These are phyloP conservation scores for Fusarium xyrophilum DNA, from an alignment of 2,329 filamentous ascomycete genomes.

Conservation along the genomic window DNA sequence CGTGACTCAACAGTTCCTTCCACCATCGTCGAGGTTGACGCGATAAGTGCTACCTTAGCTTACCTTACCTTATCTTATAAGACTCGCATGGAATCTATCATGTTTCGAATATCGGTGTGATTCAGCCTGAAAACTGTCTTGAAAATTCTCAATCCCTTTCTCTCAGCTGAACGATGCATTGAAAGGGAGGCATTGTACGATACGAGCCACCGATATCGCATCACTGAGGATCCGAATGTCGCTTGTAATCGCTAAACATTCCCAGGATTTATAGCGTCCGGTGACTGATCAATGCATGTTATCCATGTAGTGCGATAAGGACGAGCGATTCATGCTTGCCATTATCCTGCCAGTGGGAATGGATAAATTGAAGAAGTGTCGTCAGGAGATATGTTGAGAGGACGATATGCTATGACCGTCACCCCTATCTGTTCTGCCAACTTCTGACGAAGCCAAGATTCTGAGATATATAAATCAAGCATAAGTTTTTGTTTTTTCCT, in stretches of 20 bases:
- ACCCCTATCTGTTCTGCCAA: not conserved
- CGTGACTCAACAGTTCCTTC: not conserved
- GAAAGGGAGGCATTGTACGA: not conserved
- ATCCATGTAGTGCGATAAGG: constrained; percentile 4
- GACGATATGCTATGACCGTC: not conserved
- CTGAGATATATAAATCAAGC: not conserved
- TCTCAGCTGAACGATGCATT: not conserved
- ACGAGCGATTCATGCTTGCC: constrained; percentile 1
- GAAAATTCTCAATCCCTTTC: not conserved
- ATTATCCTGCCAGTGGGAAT: no score
- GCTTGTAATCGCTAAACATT: constrained; percentile 14
- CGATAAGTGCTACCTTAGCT: not conserved
- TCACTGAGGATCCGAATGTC: constrained; percentile 21
- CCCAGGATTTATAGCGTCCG: not conserved
- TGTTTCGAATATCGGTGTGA: not conserved
- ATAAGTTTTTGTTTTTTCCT: no score
- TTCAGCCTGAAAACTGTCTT: not conserved
- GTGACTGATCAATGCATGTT: not conserved
- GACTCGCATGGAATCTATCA: not conserved
- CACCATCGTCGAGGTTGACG: not conserved
- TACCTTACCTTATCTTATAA: not conserved
- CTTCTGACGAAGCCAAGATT: not conserved
- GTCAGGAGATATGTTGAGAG: not conserved
- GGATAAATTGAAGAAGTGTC: not conserved
- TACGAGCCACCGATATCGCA: constrained; percentile 2